Base-by-base conservation (phyloP, 441 rosid genomes). In the Theobroma grandiflorum region DNA sequence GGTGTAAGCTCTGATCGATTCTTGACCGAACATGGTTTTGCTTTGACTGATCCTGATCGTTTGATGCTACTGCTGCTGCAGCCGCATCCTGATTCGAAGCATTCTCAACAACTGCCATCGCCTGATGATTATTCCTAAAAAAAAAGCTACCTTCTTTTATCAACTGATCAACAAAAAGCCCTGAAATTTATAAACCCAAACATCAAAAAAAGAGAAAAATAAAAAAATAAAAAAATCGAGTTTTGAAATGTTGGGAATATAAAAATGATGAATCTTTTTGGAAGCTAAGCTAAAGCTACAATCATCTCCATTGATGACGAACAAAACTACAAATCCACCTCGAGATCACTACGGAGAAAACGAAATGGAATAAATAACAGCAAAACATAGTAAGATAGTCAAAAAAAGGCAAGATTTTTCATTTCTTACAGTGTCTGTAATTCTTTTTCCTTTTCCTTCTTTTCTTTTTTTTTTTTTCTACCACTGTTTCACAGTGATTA, bases 51-150 rank as follows among this genome's bases (percentile, higher is more conserved):
- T 76, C 88, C 83, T 87, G 91, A 77, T 86, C 89, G 74, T 80
- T 85, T 22, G 89, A 66, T 16, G 87, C 81, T 22, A 63, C 69
- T n/a, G 79, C 79, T 57, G 82, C 74, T 26, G 68, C 73, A 12
- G 84, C 72, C 66, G 90, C 86, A 76, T 88, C 85, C 76, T 71
- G 84, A 26, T 88, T 86, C 42, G 90, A 82, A 77, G 75, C 85
- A 68, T 87, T 90, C 86, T 92, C 98, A 65, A 88, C 85, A 45
- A 91, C 85, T 26, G 93, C 94, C 98, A 93, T 93, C 75, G 67
- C 76, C 73, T 16, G 74, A 69, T 43, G 49, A 78, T 58, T 50
- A 75, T 42, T 50, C 74, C 67, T 26, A 53, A 38, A 77, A 43
- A 20, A 47, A 37, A 50, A 11, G 6, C 6, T 58, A 45, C 38